A percentile compares a stretch with the other conserved stretches of the same genome.
These are phyloP conservation scores for Mycena pura DNA, from an alignment of 768 basidiomycete genomes.

Conservation along the genomic window DNA sequence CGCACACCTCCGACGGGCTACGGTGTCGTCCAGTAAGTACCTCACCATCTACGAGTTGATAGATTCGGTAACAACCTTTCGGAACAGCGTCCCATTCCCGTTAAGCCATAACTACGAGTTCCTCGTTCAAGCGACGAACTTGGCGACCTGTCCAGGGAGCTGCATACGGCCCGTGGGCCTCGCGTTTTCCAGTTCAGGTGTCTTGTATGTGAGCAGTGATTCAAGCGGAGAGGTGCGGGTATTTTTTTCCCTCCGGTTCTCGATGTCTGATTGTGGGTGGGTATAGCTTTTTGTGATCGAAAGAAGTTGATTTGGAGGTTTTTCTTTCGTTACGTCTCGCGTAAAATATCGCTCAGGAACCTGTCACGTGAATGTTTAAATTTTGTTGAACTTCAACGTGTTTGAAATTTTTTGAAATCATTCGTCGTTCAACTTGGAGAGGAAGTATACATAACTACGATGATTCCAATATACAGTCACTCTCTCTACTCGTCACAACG, in stretches of 20 bases:
- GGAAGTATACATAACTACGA: no score
- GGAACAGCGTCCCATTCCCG: conserved; percentile 36
- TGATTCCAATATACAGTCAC: no score
- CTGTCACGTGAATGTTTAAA: no score
- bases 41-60: not conserved
- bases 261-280: not conserved
- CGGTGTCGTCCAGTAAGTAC: conserved; percentile 47
- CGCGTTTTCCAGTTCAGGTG: conserved; percentile 42
- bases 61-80: not conserved
- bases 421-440: no score
- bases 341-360: no score
- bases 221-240: conserved; percentile 48
- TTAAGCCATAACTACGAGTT: conserved; percentile 31
- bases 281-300: conserved; percentile 14
- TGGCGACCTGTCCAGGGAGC: conserved; percentile 45
- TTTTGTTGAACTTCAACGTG: no score
- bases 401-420: no score
- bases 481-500: no score
- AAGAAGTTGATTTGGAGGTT: conserved; percentile 7
- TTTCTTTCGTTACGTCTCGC: no score
- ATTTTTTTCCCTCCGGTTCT: not conserved
- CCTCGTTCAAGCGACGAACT: conserved; percentile 46
- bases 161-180: conserved; percentile 55
- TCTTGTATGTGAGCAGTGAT: conserved; percentile 50
- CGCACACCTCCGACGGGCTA: conserved; percentile 52